Evolutionary conservation across 176 grass and related monocot genomes (phyloP), one percentile per base, ranked within the genome.

Genomic region (Leersia perrieri): DNA sequence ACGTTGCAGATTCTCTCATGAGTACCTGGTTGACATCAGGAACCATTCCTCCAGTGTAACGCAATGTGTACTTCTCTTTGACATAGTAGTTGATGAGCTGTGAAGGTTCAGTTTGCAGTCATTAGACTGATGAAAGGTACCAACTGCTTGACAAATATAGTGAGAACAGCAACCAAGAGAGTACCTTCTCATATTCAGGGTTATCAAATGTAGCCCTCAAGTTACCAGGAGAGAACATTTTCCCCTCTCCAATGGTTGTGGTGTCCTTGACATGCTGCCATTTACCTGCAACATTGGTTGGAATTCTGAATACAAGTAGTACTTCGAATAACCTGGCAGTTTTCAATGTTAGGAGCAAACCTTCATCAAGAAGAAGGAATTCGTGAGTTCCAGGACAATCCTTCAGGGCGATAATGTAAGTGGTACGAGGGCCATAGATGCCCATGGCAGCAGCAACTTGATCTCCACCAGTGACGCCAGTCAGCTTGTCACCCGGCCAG

Each of bases 181-280:
- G 12, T 62, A 95, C 95, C 89, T 96, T 96, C 27, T 93, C 82
- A 6, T 99, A 99, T 20, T 91, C 89, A 78, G 97, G 85, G 80
- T 99, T 99, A 18, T 99, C 93, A 5, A 90, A 93, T 73, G 97
- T 96, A 35, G 97, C 93, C 76, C 97, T 93, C 63, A 99, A 22
- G 20, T 99, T 99, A 7, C 97, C 97, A 40, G 97, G 97, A 36
- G 97, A 99, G 85, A 99, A 99, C 82, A 99, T 99, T 60, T 96
- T 99, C 68, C 97, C 97, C 80, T 99, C 93, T 14, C 89, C 89
- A 7, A 99, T 96, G 33, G 83, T 77, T 7, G 91, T 96, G 36
- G 93, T 99, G 76, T 99, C 97, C 80, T 99, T 99, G 5, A 96
- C 97, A 78, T 99, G 97, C 57, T 96, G 97, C 97, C 97, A 99